Conservation (phyloP, 108 stramenopile genomes). For the Skeletonema costatum region DNA sequence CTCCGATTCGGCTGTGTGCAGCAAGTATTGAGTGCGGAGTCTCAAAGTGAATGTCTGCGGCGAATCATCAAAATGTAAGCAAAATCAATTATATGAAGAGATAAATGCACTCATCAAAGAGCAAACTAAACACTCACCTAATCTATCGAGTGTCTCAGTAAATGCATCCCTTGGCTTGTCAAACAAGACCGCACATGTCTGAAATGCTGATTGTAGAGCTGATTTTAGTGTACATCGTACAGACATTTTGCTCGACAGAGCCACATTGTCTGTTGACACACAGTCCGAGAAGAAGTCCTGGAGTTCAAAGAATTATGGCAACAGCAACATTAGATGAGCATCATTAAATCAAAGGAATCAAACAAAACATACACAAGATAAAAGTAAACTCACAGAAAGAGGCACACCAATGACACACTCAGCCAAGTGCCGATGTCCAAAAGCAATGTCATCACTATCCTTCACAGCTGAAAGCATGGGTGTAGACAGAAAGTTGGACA, state of each 20-base stretch:
- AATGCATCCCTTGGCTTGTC: slow-evolving; percentile 35
- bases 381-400: slow-evolving; percentile 32
- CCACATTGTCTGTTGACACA: slow-evolving; percentile 2
- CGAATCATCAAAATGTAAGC: background rate
- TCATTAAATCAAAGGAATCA: background rate
- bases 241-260: background rate
- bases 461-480: slow-evolving; percentile 23
- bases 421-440: slow-evolving; percentile 29
- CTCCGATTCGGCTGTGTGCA: background rate
- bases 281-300: slow-evolving; percentile 19
- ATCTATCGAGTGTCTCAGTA: slow-evolving; percentile 16
- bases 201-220: slow-evolving; percentile 25
- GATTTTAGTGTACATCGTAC: slow-evolving; percentile 21
- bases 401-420: slow-evolving; percentile 49
- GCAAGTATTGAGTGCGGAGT: background rate
- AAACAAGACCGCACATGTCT: slow-evolving; percentile 30
- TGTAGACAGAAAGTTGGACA: slow-evolving; percentile 45
- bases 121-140: slow-evolving; percentile 19
- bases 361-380: background rate
- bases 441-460: background rate
- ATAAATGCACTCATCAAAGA: background rate
- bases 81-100: background rate
- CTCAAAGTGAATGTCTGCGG: background rate
- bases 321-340: background rate
- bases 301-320: background rate